These are phyloP conservation scores for Sarocladium kiliense DNA, from an alignment of 2,329 filamentous ascomycete species.

Conservation along the genomic window DNA sequence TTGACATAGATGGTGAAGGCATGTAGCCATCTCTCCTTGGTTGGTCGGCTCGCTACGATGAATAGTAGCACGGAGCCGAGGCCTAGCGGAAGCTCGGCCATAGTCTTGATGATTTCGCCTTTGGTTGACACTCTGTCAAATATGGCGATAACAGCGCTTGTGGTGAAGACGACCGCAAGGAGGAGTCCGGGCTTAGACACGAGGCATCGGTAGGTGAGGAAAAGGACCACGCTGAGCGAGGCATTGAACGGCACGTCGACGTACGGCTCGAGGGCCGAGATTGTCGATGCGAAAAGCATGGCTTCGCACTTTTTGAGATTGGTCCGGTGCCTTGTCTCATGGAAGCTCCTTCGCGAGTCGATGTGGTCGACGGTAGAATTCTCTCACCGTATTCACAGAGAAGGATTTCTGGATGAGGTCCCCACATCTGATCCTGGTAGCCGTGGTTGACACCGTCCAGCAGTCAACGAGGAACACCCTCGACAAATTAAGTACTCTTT, in stretches of 20 bases:
- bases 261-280: neutral
- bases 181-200: slow-evolving; percentile 9
- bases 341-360: too few relatives aligned
- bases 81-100: slow-evolving; percentile 10
- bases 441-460: too few relatives aligned
- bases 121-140: slow-evolving; percentile 9
- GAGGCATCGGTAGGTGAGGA: slow-evolving; percentile 3
- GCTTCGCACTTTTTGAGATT: too few relatives aligned
- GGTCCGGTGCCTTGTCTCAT: too few relatives aligned
- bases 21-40: slow-evolving; percentile 5
- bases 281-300: slow-evolving; percentile 24
- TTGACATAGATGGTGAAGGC: slow-evolving; percentile 11
- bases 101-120: neutral
- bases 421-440: too few relatives aligned
- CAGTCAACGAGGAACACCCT: too few relatives aligned
- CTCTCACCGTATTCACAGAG: too few relatives aligned
- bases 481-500: too few relatives aligned
- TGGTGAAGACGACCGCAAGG: slow-evolving; percentile 6
- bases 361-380: too few relatives aligned
- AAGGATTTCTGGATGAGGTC: too few relatives aligned
- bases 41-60: neutral
- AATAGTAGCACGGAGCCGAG: slow-evolving; percentile 10
- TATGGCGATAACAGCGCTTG: slow-evolving; percentile 3
- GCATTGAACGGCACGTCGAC: slow-evolving; percentile 11
- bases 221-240: slow-evolving; percentile 10